Base-by-base conservation (phyloP, 495 filamentous ascomycete species). In the Pseudoneurospora amorphoporcata region DNA sequence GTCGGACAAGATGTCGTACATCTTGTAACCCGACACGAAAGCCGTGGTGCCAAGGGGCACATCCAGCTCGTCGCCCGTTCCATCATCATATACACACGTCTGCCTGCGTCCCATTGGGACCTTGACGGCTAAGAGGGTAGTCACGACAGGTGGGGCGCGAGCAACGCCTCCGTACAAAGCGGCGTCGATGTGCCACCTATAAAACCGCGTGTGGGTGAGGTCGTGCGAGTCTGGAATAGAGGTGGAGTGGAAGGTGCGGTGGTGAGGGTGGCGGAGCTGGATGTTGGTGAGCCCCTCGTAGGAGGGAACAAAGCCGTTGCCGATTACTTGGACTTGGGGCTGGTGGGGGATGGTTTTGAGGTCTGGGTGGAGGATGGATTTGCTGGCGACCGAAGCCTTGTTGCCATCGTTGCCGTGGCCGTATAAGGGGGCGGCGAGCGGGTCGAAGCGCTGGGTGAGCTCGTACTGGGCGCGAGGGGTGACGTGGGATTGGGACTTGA, bases 151-250 rank as follows among this genome's bases (percentile, higher is more conserved):
- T 3, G 91, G 90, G 40, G 91, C 87, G 19, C 92, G 83, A 29
- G 53, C 53, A 5, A 65, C 53, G 14, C 53, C 53, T 14, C 87
- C 91, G 77, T 93, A 93, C 4, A 92, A 82, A 8, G 91, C 90
- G 10, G 91, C 91, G 77, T 93, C 91, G 71, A 93, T 92, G 76
- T 93, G 91, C 91, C 91, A 93, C 41, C 91, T 84, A 79, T 91
- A 92, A 80, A 92, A 93, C 35, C 90, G 87, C 6, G 91, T 92
- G 78, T 84, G 88, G 58, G 87, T 85, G 35, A 90, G 83, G 74
- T 92, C 90, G 68, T 91, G 88, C 4, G 86, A 84, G 19, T 83
- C 85, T 12, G 89, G 86, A 74, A 93, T 87, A 47, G 84, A 76
- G 43, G 88, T 85, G 61, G 88, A 87, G 78, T 92, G 90, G 78